These are phyloP conservation scores for cucumber (Cucumis sativus) DNA, from an alignment of 306 rosid genomes.

Conservation along the genomic window Cucumber_9930_V3 NC_026660.2:22478001-22478500, in stretches of 20 bases:
- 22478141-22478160: neutral
- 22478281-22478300: conserved; percentile 15
- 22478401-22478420: neutral
- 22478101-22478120: conserved; percentile 7
- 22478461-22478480: neutral
- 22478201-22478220: neutral
- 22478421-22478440: neutral
- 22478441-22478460: neutral
- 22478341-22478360: conserved; percentile 75
- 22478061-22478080: conserved; percentile 14
- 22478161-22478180: neutral
- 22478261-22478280: conserved; percentile 32
- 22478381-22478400: neutral
- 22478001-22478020: conserved; percentile 28
- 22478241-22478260: conserved; percentile 43
- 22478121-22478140: conserved; percentile 12
- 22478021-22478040: neutral
- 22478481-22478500: neutral
- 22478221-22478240: neutral
- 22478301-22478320: conserved; percentile 30
- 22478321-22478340: conserved; percentile 47
- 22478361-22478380: conserved; percentile 17
- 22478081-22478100: neutral
- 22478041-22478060: conserved; percentile 20
- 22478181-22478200: neutral